Evolutionary conservation across 345 rosid species (phyloP), one percentile per base, ranked within the genome.

Genomic region (Lepidium didymum): DNA sequence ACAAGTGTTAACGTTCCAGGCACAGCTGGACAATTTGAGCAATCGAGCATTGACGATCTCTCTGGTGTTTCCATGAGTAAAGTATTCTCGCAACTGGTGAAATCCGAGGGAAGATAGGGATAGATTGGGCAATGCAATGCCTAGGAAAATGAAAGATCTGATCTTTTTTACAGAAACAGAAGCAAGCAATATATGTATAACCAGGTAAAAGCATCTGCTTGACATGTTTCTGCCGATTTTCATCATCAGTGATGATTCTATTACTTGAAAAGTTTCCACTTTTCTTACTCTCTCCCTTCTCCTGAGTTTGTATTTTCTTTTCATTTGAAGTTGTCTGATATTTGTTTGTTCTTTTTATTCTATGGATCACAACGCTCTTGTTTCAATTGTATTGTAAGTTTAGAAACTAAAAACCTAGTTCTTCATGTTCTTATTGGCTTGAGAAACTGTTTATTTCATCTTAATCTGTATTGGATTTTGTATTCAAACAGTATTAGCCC

Each of bases 31-130:
- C 85, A 67, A 37, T 85, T 81, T 18, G 87, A 81, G 60, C 81
- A 69, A 42, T 81, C 89, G 11, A 71, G 76, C 43, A 83, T 56
- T 4, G 83, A 89, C 19, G 95, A 86, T 67, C 69, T 81, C 52
- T 92, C 96, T 3, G 87, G 86, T 37, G 78, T 83, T 73, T 88
- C 98, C 10, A 87, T 89, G 91, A 92, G 92, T 73, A 82, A 78
- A 72, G 96, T 89, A 9, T 89, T 92, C 84, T 92, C 98, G 3
- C 98, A 92, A 71, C 84, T 92, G 75, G 85, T 87, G 62, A 87
- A 92, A 76, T 87, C 96, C 0, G 96, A 92, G 75, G 98, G 98
- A 55, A 82, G 98, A 76, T 92, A 75, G 23, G 10, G 36, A 36
- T 36, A 37, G 35, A 25, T 36, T 40, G 31, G 37, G 21, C 35